phyloP scores from a whole-genome alignment of 2,329 filamentous ascomycete species.

The Diaporthe batatas region DNA sequence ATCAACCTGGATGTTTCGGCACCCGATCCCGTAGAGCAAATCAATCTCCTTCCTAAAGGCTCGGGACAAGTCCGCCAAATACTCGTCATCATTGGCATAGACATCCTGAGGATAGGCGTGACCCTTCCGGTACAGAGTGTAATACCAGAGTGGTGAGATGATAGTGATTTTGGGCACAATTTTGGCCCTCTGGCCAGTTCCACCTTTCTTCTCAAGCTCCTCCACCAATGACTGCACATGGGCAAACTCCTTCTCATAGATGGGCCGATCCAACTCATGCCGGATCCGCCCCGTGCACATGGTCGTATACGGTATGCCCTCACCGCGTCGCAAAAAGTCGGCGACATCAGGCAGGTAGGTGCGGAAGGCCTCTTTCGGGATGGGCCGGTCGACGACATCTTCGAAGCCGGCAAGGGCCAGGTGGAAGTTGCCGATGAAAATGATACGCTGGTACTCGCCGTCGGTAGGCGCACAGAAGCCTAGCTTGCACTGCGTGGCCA shows the following conservation, averaged over 20 bases:
- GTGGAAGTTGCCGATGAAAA: constrained; percentile 38
- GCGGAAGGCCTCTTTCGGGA: constrained; percentile 28
- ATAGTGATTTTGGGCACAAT: constrained; percentile 18
- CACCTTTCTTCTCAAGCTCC: constrained; percentile 10
- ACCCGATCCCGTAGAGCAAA: constrained; percentile 65
- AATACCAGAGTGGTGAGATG: constrained; percentile 28
- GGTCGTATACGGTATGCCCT: constrained; percentile 9
- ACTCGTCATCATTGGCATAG: constrained; percentile 58
- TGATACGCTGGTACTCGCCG: constrained; percentile 36
- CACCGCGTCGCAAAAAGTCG: constrained; percentile 15
- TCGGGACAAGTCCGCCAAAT: constrained; percentile 66
- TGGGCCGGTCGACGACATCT: constrained; percentile 13
- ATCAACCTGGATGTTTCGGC: constrained; percentile 67
- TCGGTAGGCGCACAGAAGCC: neutral
- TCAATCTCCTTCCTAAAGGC: constrained; percentile 66
- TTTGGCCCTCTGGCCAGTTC: neutral
- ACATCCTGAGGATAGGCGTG: constrained; percentile 22
- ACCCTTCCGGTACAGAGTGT: constrained; percentile 29
- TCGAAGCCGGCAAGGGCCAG: constrained; percentile 32
- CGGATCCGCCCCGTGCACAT: constrained; percentile 36
- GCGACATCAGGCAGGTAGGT: constrained; percentile 22
- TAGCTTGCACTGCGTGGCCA: constrained; percentile 16
- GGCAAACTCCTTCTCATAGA: constrained; percentile 17
- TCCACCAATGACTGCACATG: neutral
- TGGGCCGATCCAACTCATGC: constrained; percentile 7